phyloP scores from a whole-genome alignment of 495 filamentous ascomycete genomes.

The Aspergillus leporis region DNA sequence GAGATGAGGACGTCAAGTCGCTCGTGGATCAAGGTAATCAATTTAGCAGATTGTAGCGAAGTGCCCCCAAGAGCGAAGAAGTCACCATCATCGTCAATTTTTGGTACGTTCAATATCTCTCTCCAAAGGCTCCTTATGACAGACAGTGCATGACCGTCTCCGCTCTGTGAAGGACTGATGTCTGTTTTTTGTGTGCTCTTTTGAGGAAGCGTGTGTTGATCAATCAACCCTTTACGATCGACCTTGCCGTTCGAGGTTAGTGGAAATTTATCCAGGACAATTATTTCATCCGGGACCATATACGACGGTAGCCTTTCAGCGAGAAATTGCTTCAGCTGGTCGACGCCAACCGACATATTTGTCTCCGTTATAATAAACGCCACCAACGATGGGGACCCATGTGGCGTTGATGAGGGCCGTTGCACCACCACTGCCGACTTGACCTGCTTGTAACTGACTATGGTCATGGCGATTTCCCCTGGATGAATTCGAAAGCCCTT shows the following conservation, averaged over 20 bases:
- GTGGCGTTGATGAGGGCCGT: neutral
- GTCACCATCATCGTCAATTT: slow-evolving; percentile 6
- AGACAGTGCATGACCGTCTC: neutral
- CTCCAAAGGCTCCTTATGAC: slow-evolving; percentile 5
- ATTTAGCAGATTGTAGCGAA: slow-evolving; percentile 8
- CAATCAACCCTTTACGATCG: slow-evolving; percentile 10
- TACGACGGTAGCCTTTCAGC: neutral
- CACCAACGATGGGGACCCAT: neutral
- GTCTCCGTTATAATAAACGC: slow-evolving; percentile 5
- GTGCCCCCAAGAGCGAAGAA: slow-evolving; percentile 4
- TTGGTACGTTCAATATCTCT: neutral
- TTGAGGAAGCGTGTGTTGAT: no score
- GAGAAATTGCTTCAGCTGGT: neutral
- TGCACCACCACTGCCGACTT: neutral
- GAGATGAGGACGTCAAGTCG: no score
- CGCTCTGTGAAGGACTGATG: neutral
- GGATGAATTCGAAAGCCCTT: slow-evolving; percentile 9
- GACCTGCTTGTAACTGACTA: no score
- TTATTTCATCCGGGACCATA: slow-evolving; percentile 1
- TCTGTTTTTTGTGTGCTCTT: neutral
- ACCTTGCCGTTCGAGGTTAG: slow-evolving; percentile 7
- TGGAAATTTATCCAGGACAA: neutral
- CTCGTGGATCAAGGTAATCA: slow-evolving; percentile 5
- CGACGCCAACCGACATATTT: no score
- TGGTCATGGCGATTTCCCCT: slow-evolving; percentile 5